A percentile compares a stretch with the other conserved stretches of the same genome.
Conservation (phyloP, 805 yeast species). For the Kuraishia molischiana region DNA sequence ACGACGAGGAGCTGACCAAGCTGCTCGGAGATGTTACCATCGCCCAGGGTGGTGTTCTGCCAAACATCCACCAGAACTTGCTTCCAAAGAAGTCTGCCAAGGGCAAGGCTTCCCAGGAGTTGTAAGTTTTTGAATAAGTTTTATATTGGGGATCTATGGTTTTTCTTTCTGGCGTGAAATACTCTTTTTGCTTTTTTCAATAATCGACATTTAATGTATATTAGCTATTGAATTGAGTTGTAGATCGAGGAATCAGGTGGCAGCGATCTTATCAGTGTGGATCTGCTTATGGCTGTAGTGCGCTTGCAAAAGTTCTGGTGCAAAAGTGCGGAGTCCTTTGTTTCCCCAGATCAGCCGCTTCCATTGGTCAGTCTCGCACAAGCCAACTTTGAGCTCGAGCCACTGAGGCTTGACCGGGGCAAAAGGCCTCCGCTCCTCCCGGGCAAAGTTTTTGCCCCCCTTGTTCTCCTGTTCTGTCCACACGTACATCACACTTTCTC, state of each 20-base stretch:
- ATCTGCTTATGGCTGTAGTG: no score
- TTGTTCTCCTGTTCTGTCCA: background rate
- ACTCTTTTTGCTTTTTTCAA: background rate
- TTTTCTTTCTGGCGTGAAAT: slow-evolving; percentile 2
- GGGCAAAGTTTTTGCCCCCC: background rate
- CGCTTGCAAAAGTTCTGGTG: no score
- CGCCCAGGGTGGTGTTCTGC: slow-evolving; percentile 98
- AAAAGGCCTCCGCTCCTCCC: background rate
- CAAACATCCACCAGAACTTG: slow-evolving; percentile 91
- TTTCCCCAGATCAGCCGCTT: no score
- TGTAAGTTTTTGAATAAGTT: slow-evolving; percentile 22
- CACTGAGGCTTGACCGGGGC: no score
- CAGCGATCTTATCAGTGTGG: no score
- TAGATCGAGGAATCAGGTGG: background rate
- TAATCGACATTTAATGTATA: no score
- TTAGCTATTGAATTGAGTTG: slow-evolving; percentile 1
- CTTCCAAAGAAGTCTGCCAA: slow-evolving; percentile 53
- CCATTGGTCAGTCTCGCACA: no score
- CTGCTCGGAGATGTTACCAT: slow-evolving; percentile 91
- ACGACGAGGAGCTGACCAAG: slow-evolving; percentile 94
- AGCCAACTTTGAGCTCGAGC: no score
- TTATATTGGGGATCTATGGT: slow-evolving; percentile 1
- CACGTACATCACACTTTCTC: no score
- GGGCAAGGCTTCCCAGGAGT: slow-evolving; percentile 50
- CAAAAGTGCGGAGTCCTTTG: no score